Evolutionary conservation across 2,329 filamentous ascomycete genomes (phyloP).

Genomic region (Huntiella bhutanensis): DNA sequence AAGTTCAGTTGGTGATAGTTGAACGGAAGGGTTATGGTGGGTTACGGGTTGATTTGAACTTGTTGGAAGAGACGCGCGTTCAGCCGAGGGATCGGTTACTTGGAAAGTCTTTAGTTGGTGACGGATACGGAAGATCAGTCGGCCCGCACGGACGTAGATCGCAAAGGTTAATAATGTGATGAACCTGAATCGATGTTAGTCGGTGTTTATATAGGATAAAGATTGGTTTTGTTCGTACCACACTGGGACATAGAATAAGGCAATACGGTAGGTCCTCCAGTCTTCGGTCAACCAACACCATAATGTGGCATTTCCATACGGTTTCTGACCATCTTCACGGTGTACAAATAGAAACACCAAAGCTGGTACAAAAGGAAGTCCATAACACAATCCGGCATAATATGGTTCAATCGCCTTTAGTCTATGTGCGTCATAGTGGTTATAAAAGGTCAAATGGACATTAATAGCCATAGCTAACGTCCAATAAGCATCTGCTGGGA

Average conservation of each 20-base stretch:
- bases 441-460: slow-evolving; percentile 60
- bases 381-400: slow-evolving; percentile 50
- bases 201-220: neutral
- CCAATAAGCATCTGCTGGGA: slow-evolving; percentile 54
- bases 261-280: slow-evolving; percentile 50
- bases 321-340: slow-evolving; percentile 25
- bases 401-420: slow-evolving; percentile 46
- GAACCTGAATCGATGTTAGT: slow-evolving; percentile 7
- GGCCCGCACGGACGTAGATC: slow-evolving; percentile 29
- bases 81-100: slow-evolving; percentile 19
- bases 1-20: neutral
- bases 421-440: slow-evolving; percentile 41
- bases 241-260: slow-evolving; percentile 49
- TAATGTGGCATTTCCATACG: slow-evolving; percentile 54
- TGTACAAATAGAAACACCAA: slow-evolving; percentile 43
- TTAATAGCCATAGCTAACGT: slow-evolving; percentile 62
- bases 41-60: neutral
- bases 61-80: neutral
- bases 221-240: slow-evolving; percentile 23
- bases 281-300: slow-evolving; percentile 56
- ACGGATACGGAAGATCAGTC: slow-evolving; percentile 42
- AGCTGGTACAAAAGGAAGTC: slow-evolving; percentile 45
- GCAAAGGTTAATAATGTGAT: slow-evolving; percentile 12
- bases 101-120: slow-evolving; percentile 30
- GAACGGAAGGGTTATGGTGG: neutral